Evolutionary conservation across 768 basidiomycete genomes (phyloP), one percentile per base, ranked within the genome.

Genomic region (Lentinula lateritia): DNA sequence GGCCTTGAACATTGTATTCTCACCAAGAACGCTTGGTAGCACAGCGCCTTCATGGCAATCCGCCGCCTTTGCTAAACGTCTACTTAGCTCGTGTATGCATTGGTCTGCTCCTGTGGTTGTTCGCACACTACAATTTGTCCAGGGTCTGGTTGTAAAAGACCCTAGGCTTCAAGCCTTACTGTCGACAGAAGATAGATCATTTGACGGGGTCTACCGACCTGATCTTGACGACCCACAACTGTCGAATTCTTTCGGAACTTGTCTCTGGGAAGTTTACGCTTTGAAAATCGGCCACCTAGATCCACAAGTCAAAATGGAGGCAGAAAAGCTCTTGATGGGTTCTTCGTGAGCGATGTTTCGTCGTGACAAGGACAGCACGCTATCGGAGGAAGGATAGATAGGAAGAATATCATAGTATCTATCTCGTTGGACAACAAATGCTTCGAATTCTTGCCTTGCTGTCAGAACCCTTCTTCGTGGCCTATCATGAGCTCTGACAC

Each of bases 41-140:
- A 70, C 78, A 23, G 74, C 83, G 32, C 84, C 92, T 28, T 76
- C 88, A 63, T 82, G 87, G 83, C 88, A 93, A 66, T 83, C 88
- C 46, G 92, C 94, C 48, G 93, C 96, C 2, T 98, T 98, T 73
- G 83, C 90, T 58, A 98, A 98, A 75, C 90, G 96, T n/a, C 80
- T 98, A 52, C 79, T 96, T 34, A 81, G 83, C 52, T 87, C 88
- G 38, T 84, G 89, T 5, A 78, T 98, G 43, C 87, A 90, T 69
- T 95, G 95, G 87, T 83, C 95, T 0, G 80, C 92, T 3, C 67
- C 73, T 1, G 77, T 83, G 10, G 85, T 87, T 18, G 74, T 88
- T 50, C 86, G 88, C 35, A 79, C 88, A 18, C 72, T 98, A 42
- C 85, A 86, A 38, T 91, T 97, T 65, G 86, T 95, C 6, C 76